Base-by-base conservation (phyloP, 345 rosid species). In the Syzygium aqueum region DNA sequence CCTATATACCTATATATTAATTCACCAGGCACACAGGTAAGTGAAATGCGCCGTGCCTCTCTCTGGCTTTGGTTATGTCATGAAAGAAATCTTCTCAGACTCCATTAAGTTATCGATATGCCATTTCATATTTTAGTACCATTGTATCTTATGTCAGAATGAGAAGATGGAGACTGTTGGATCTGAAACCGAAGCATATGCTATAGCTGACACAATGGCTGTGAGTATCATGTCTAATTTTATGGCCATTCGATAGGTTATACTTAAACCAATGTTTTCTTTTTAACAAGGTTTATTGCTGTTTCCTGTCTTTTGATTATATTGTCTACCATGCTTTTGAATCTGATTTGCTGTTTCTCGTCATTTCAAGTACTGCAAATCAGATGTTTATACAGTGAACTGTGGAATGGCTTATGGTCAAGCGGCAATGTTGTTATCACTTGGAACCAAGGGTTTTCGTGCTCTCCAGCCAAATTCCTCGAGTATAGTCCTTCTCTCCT, bases 381-480 rank as follows among this genome's bases (percentile, higher is more conserved):
- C 97, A 87, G 91, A 92, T 30, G 93, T 96, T 54, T 93, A 94
- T 89, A 95, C 98, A 17, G 92, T 97, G 90, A 97, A 96, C 77
- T 92, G 94, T 85, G 97, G 97, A 88, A 92, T 93, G 97, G 99
- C 99, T 80, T 94, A 86, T 91, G 99, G 99, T 91, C 98, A 95
- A 93, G 98, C 98, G 85, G 99, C 97, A 85, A 95, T 96, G 99
- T 96, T 96, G 92, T 92, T 97, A 37, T 91, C 99, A 46, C 92
- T 93, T 53, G 99, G 99, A 90, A 89, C 93, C 63, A 96, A 93
- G 89, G 99, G 99, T 87, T 89, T 87, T 85, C 99, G 98, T 80
- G 95, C 93, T 25, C 85, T 95, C 40, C 96, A 92, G 91, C 97
- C 97, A 87, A 91, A 95, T 91, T 90, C 96, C 89, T 92, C 93